Conservation (phyloP, 805 yeast genomes). For the Lipomyces yamanashiensis region DNA sequence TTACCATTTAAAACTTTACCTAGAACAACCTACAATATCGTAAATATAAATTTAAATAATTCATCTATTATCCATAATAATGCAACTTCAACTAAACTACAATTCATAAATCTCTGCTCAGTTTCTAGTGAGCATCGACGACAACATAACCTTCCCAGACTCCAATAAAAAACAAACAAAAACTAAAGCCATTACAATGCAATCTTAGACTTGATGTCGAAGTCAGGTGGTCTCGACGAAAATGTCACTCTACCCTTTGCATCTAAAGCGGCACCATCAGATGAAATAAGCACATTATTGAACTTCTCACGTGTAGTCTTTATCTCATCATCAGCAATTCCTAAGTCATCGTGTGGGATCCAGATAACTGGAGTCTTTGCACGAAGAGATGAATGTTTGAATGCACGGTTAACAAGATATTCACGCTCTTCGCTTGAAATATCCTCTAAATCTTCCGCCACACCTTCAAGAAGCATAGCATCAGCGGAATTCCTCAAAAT, state of each 20-base stretch:
- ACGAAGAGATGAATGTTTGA: constrained; percentile 44
- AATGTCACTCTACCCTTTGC: constrained; percentile 39
- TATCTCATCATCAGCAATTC: constrained; percentile 47
- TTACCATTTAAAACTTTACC: neutral
- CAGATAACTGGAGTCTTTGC: constrained; percentile 47
- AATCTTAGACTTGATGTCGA: constrained; percentile 37
- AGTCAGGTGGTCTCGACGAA: constrained; percentile 40
- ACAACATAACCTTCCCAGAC: neutral
- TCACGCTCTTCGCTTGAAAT: constrained; percentile 40
- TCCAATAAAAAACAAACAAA: neutral
- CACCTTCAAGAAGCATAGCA: constrained; percentile 38
- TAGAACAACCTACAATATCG: too few relatives aligned
- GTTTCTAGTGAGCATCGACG: neutral
- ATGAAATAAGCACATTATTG: constrained; percentile 41
- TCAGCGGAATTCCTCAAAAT: constrained; percentile 27
- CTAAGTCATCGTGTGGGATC: constrained; percentile 52
- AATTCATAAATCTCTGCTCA: neutral
- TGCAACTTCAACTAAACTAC: constrained; percentile 1
- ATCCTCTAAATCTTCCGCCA: constrained; percentile 40
- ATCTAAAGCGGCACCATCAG: constrained; percentile 40
- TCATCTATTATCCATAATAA: neutral
- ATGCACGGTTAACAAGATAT: constrained; percentile 40
- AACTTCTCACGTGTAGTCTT: constrained; percentile 39
- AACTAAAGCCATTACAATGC: constrained; percentile 24
- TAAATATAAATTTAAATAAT: neutral